Conservation (phyloP, 192 early-diverging fungal genomes). For the Linnemannia exigua region DNA sequence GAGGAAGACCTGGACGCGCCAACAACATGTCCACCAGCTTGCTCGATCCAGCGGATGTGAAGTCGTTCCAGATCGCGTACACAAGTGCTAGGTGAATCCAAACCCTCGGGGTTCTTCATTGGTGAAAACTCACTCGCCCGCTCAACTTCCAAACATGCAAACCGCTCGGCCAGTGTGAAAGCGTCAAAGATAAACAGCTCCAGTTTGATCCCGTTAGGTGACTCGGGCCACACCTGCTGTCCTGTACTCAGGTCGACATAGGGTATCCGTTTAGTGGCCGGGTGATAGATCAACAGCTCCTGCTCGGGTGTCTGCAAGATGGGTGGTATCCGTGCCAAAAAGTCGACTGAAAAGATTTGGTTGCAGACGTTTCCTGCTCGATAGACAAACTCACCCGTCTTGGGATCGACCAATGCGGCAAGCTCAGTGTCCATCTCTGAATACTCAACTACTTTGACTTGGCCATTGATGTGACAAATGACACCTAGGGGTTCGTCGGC, state of each 20-base stretch:
- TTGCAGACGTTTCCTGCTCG: constrained; percentile 94
- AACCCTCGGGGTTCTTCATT: constrained; percentile 92
- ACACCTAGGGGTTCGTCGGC: constrained; percentile 92
- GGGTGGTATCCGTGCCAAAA: constrained; percentile 79
- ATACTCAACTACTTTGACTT: constrained; percentile 91
- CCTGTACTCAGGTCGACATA: constrained; percentile 80
- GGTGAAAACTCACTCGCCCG: constrained; percentile 93
- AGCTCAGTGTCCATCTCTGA: constrained; percentile 87
- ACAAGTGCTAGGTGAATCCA: constrained; percentile 90
- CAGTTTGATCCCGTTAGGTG: constrained; percentile 91
- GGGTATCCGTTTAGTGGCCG: constrained; percentile 94
- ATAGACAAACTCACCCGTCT: constrained; percentile 73
- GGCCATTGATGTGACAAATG: constrained; percentile 82
- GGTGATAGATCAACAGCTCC: constrained; percentile 85
- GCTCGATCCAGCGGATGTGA: constrained; percentile 79
- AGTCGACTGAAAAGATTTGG: constrained; percentile 91
- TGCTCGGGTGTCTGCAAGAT: constrained; percentile 63
- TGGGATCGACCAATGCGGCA: constrained; percentile 70
- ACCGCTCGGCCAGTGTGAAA: constrained; percentile 79
- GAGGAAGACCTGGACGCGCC: not conserved
- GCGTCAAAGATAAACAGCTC: constrained; percentile 98
- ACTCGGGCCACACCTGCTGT: constrained; percentile 70
- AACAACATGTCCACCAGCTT: constrained; percentile 81
- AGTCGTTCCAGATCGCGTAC: constrained; percentile 83
- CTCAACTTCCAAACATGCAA: constrained; percentile 89